These are phyloP conservation scores for Centrapalus pauciflorus DNA, from an alignment of 129 eudicot species.

Conservation along the genomic window DNA sequence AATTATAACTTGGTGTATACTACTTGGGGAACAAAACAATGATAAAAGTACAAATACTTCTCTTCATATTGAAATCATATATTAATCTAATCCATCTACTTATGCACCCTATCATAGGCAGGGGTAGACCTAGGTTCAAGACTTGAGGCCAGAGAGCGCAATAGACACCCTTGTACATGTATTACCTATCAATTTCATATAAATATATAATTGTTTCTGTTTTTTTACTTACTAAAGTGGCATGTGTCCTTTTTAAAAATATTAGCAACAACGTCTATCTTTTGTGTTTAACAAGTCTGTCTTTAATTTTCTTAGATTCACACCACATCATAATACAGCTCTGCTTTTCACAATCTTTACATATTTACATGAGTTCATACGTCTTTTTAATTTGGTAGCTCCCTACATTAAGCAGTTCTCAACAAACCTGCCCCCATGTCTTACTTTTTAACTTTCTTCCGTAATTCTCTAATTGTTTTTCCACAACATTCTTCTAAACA, in stretches of 20 bases:
- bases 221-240: no score
- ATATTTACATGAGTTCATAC: no score
- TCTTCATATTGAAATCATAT: no score
- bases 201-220: no score
- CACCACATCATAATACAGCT: background rate
- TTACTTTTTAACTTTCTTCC: background rate
- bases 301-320: background rate
- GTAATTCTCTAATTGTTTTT: background rate
- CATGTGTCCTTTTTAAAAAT: no score
- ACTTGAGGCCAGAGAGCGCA: background rate
- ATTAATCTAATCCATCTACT: no score
- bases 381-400: background rate
- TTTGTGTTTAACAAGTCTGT: background rate
- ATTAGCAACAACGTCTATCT: background rate
- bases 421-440: background rate
- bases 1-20: no score
- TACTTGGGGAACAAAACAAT: no score
- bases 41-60: background rate
- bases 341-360: background rate
- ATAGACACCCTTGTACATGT: background rate
- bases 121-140: background rate
- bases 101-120: background rate
- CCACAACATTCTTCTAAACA: background rate
- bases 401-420: background rate
- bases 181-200: background rate